phyloP scores from a whole-genome alignment of 768 basidiomycete genomes.

The Termitomyces eurrhizus region DNA sequence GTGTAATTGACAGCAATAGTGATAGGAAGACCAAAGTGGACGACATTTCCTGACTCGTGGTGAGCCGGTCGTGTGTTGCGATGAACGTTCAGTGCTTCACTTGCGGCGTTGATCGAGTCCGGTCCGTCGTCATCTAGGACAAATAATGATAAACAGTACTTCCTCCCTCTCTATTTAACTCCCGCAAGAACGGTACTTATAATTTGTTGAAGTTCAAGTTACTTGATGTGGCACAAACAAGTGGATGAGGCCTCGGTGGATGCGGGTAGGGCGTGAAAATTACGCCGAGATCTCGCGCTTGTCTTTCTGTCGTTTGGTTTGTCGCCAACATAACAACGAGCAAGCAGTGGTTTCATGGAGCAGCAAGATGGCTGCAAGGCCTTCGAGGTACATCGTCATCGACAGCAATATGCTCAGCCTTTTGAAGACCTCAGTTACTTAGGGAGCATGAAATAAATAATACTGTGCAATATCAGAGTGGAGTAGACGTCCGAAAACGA shows the following conservation, averaged over 20 bases:
- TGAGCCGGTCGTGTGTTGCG: constrained; percentile 4
- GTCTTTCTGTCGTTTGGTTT: background rate
- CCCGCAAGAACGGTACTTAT: too few species aligned
- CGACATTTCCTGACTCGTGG: constrained; percentile 11
- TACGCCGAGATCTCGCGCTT: too few species aligned
- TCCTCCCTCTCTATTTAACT: background rate
- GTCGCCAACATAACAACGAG: background rate
- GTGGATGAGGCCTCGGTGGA: background rate
- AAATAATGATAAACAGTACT: constrained; percentile 3
- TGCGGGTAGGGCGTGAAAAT: background rate
- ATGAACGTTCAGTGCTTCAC: background rate
- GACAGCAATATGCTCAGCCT: background rate
- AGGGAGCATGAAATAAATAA: background rate
- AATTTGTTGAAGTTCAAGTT: background rate
- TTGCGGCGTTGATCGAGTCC: too few species aligned
- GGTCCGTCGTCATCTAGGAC: background rate
- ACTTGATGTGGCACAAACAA: background rate
- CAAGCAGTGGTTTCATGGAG: background rate
- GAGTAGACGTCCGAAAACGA: background rate
- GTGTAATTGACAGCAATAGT: constrained; percentile 5
- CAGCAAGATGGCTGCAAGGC: background rate
- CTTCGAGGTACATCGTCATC: background rate
- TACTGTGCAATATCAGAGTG: background rate
- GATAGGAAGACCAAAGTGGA: background rate
- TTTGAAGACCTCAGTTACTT: background rate